Percentiles rank a stretch among this genome's conserved stretches.
phyloP scores from a whole-genome alignment of 805 yeast species.

The Cyberlindnera petersonii region DNA sequence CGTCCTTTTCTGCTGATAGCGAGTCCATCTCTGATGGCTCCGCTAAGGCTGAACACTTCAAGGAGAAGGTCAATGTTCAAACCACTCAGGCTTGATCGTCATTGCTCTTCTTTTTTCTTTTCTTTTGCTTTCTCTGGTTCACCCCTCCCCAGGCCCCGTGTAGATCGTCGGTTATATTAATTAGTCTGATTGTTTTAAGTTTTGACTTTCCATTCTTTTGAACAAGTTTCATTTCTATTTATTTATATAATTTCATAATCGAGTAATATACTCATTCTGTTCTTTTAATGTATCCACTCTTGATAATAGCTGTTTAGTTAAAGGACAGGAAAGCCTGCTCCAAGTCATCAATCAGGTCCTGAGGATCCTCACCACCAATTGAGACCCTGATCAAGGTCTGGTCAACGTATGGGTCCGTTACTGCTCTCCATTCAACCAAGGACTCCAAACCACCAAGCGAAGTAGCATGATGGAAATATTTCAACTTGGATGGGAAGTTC shows the following conservation, averaged over 20 bases:
- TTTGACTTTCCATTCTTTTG: no score
- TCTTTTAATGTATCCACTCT: not conserved
- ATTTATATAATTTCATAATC: no score
- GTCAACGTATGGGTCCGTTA: slow-evolving; percentile 58
- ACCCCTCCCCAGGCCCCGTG: no score
- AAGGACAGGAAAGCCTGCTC: slow-evolving; percentile 44
- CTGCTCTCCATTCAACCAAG: slow-evolving; percentile 83
- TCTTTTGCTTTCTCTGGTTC: no score
- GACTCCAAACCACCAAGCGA: slow-evolving; percentile 93
- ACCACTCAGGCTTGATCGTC: no score
- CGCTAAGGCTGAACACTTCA: no score
- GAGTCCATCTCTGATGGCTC: not conserved
- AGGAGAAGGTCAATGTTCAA: no score
- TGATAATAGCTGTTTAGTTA: slow-evolving; percentile 7
- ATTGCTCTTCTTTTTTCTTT: no score
- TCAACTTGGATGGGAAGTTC: slow-evolving; percentile 57
- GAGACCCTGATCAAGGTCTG: slow-evolving; percentile 67
- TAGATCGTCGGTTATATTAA: no score
- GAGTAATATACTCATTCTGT: no score
- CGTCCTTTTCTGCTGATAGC: not conserved
- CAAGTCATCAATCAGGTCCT: slow-evolving; percentile 75
- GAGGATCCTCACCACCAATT: slow-evolving; percentile 72
- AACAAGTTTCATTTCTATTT: no score
- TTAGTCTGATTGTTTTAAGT: no score
- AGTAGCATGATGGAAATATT: slow-evolving; percentile 84